These are phyloP conservation scores for Paramecium tetraurelia DNA, from an alignment of 73 alveolate species.

Conservation along the genomic window DNA sequence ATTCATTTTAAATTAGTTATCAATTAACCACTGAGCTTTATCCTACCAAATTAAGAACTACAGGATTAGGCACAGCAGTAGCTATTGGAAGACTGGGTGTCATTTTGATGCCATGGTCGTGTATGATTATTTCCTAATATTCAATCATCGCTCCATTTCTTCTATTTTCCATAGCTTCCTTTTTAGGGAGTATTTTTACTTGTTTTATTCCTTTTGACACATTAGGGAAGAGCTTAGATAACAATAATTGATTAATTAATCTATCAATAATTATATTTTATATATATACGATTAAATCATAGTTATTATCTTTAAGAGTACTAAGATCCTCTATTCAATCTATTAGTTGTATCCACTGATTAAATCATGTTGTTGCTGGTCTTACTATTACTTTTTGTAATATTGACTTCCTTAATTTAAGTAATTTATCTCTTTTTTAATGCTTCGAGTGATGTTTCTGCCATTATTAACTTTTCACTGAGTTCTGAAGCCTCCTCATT, in stretches of 20 bases:
- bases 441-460: constrained; percentile 27
- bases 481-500: constrained; percentile 16
- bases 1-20: background rate
- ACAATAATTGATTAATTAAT: background rate
- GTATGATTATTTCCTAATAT: constrained; percentile 33
- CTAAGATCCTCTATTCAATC: background rate
- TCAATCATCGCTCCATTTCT: background rate
- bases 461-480: constrained; percentile 24
- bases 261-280: background rate
- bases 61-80: constrained; percentile 53
- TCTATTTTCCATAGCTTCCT: background rate
- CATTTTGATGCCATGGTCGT: constrained; percentile 56
- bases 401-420: background rate
- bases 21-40: constrained; percentile 47
- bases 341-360: background rate
- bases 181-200: background rate
- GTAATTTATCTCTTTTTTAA: background rate
- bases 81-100: constrained; percentile 56
- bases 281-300: background rate
- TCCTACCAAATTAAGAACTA: constrained; percentile 59
- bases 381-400: background rate
- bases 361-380: background rate
- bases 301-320: background rate
- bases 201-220: background rate
- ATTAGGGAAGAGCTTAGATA: background rate